These are phyloP conservation scores for Nothopassalora personata DNA, from an alignment of 2,329 filamentous ascomycete genomes.

Conservation along the genomic window DNA sequence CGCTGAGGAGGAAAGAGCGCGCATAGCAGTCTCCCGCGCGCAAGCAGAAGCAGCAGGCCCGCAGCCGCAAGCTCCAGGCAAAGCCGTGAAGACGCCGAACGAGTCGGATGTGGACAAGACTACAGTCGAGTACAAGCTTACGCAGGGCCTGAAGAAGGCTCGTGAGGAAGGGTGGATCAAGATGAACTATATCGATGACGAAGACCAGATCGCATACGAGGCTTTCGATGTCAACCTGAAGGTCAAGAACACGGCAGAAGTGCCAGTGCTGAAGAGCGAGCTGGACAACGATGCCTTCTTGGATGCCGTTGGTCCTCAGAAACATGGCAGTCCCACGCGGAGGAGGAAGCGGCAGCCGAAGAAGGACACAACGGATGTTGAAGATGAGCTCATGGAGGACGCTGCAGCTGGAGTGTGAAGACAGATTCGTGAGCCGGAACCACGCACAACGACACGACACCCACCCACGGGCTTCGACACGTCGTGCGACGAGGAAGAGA, in stretches of 20 bases:
- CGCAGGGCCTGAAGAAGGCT: conserved; percentile 65
- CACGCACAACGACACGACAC: background rate
- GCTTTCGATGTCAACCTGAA: conserved; percentile 71
- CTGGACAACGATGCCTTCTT: conserved; percentile 57
- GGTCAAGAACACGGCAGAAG: conserved; percentile 42
- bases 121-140: conserved; percentile 61
- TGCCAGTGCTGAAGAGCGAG: conserved; percentile 48
- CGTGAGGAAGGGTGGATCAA: conserved; percentile 78
- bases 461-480: background rate
- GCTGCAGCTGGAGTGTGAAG: background rate
- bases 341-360: conserved; percentile 35
- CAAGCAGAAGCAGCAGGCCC: conserved; percentile 41
- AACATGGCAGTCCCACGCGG: conserved; percentile 34
- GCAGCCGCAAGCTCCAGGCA: conserved; percentile 32
- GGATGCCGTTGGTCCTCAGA: conserved; percentile 56
- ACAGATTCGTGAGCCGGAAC: background rate
- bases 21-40: conserved; percentile 38
- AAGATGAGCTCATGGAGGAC: conserved; percentile 18
- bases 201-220: conserved; percentile 67
- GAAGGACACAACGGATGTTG: conserved; percentile 23
- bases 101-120: conserved; percentile 51
- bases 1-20: conserved; percentile 68
- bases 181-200: conserved; percentile 76
- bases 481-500: background rate
- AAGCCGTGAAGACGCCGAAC: conserved; percentile 22